Base-by-base conservation (phyloP, 805 yeast species). In the Wickerhamomyces ciferrii region DNA sequence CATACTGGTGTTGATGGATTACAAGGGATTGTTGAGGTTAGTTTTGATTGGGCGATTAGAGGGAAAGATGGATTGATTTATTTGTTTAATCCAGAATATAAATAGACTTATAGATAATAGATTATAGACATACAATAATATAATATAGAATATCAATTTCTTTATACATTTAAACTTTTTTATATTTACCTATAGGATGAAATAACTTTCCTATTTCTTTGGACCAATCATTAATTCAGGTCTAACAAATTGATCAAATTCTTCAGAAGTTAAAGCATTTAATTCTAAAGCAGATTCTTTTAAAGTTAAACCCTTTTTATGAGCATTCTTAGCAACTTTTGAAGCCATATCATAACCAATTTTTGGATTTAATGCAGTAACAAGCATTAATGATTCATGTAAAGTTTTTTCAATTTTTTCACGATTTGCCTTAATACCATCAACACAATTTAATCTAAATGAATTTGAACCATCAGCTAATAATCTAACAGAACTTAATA, bases 211-310 rank as follows among this genome's bases (percentile, higher is more conserved):
- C 17, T 19, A 35, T 17, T 35, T 35, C 38, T 85, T 84, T 63
- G 99, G 98, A 52, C 97, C 96, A 72, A 94, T 83, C 99, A 94
- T 94, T 65, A 87, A 79, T 76, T 94, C 98, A 55, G 99, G 99
- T 68, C 87, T 83, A 58, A 94, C 99, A 96, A 96, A 92, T 70
- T 89, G 78, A 68, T 91, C 95, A 60, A 94, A 94, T 73, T 94
- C 96, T 67, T 82, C 85, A 55, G 80, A 82, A 48, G 83, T 76
- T 63, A 94, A 77, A 44, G 84, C 92, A 51, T 88, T 89, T 61
- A 94, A 81, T 73, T 94, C 96, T 59, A 94, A 74, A 51, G 97
- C 97, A 53, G 96, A 83, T 70, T 90, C 87, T 75, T 94, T 94
- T 72, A 94, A 80, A 41, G 99, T 94, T 61, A 92, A 77, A 24